Evolutionary conservation across 2,329 filamentous ascomycete species (phyloP).

Genomic region (Fusarium brevicatenulatum): DNA sequence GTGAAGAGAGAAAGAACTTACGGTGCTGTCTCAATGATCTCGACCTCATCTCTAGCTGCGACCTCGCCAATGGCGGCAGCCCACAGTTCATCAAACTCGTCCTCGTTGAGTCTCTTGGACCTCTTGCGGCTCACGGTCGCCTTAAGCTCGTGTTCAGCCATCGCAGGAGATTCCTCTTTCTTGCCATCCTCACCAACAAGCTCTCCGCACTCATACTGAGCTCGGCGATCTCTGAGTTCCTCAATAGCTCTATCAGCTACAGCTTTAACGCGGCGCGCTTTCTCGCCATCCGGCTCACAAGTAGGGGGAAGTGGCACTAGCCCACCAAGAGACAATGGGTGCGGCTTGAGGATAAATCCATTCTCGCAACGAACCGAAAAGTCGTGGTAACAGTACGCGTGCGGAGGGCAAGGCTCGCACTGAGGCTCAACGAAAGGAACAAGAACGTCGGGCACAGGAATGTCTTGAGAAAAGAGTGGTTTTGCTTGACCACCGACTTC

Average conservation of each 20-base stretch:
- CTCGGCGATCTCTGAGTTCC: constrained; percentile 83
- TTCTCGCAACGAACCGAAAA: constrained; percentile 83
- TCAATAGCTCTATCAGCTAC: constrained; percentile 91
- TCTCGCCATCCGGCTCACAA: constrained; percentile 94
- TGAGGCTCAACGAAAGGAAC: constrained; percentile 76
- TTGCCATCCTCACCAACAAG: constrained; percentile 70
- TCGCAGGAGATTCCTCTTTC: constrained; percentile 65
- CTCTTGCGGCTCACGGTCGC: constrained; percentile 78
- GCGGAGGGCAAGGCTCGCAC: constrained; percentile 89
- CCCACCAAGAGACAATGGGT: constrained; percentile 84
- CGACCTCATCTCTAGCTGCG: constrained; percentile 68
- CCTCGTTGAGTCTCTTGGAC: constrained; percentile 83
- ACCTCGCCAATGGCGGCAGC: constrained; percentile 78
- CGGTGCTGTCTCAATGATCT: constrained; percentile 57
- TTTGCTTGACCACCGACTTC: constrained; percentile 76
- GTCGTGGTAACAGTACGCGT: constrained; percentile 87
- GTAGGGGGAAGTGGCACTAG: constrained; percentile 86
- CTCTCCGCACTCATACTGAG: constrained; percentile 90
- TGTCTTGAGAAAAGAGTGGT: constrained; percentile 59
- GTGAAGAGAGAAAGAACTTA: constrained; percentile 58
- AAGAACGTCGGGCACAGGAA: constrained; percentile 76
- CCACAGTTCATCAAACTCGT: constrained; percentile 94
- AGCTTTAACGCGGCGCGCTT: constrained; percentile 84
- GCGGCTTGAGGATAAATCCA: constrained; percentile 85
- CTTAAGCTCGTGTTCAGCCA: constrained; percentile 79